Percentiles rank a stretch among this genome's conserved stretches.
phyloP scores from a whole-genome alignment of 2,329 filamentous ascomycete species.

The Colletotrichum ledebouriae region DNA sequence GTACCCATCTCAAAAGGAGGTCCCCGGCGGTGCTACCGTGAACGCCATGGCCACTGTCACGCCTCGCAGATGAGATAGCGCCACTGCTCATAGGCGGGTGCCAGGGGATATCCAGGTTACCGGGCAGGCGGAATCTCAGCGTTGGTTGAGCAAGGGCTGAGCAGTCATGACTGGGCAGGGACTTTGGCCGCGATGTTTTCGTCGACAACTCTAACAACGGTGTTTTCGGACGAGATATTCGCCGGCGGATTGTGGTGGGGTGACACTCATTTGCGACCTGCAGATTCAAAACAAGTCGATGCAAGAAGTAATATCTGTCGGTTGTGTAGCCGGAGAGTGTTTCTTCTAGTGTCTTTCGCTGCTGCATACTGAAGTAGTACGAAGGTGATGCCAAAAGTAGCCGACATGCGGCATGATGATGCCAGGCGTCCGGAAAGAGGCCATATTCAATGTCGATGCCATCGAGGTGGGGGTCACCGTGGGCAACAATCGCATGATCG shows the following conservation, averaged over 20 bases:
- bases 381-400: constrained; percentile 23
- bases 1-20: too few relatives aligned
- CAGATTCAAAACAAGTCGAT: constrained; percentile 20
- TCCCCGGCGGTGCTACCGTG: too few relatives aligned
- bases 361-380: not conserved
- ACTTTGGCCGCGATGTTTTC: not conserved
- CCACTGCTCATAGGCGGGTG: constrained; percentile 12
- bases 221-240: constrained; percentile 1
- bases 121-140: constrained; percentile 22
- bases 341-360: not conserved
- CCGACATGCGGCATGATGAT: constrained; percentile 19
- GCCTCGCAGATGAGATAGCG: constrained; percentile 7
- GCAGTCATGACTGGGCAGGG: not conserved
- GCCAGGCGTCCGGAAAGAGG: constrained; percentile 16
- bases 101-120: constrained; percentile 26
- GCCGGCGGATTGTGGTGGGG: constrained; percentile 21
- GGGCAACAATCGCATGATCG: not conserved
- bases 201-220: not conserved
- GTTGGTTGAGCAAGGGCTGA: not conserved
- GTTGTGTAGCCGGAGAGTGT: constrained; percentile 11
- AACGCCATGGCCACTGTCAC: not conserved
- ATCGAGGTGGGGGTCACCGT: constrained; percentile 13
- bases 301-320: constrained; percentile 17
- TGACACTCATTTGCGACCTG: constrained; percentile 30
- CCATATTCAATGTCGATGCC: constrained; percentile 35